These are phyloP conservation scores for Omphalotus guepiniiformis DNA, from an alignment of 768 basidiomycete species.

Conservation along the genomic window DNA sequence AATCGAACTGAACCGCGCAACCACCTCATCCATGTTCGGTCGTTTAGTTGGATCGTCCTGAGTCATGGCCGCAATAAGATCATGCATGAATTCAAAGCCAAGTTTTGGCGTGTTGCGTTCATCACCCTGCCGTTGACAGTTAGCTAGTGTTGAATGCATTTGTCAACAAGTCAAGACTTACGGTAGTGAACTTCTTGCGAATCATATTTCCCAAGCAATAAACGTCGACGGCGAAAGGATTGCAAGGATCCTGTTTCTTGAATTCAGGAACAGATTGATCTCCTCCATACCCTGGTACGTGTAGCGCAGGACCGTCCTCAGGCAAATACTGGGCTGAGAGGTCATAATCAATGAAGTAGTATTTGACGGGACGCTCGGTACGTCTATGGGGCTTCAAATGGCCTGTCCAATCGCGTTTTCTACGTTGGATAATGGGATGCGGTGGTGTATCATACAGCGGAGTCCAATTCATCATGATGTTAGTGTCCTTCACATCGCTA, in stretches of 20 bases:
- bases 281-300: slow-evolving; percentile 30
- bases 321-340: slow-evolving; percentile 25
- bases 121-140: neutral
- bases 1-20: slow-evolving; percentile 15
- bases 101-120: no score
- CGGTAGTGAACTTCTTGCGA: neutral
- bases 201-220: slow-evolving; percentile 40
- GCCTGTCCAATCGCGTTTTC: neutral
- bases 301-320: slow-evolving; percentile 18
- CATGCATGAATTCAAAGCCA: slow-evolving; percentile 13
- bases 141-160: neutral
- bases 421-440: neutral
- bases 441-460: neutral
- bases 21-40: slow-evolving; percentile 19
- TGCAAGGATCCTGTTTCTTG: slow-evolving; percentile 13
- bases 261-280: slow-evolving; percentile 41
- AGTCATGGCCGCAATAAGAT: slow-evolving; percentile 17
- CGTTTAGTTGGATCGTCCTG: slow-evolving; percentile 16
- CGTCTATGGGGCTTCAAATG: slow-evolving; percentile 17
- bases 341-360: slow-evolving; percentile 37
- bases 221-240: slow-evolving; percentile 41
- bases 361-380: slow-evolving; percentile 27
- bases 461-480: slow-evolving; percentile 1
- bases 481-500: neutral
- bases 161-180: neutral